Base-by-base conservation (phyloP, 1,139 yeast species). In the Suhomyces chickasaworum region DNA sequence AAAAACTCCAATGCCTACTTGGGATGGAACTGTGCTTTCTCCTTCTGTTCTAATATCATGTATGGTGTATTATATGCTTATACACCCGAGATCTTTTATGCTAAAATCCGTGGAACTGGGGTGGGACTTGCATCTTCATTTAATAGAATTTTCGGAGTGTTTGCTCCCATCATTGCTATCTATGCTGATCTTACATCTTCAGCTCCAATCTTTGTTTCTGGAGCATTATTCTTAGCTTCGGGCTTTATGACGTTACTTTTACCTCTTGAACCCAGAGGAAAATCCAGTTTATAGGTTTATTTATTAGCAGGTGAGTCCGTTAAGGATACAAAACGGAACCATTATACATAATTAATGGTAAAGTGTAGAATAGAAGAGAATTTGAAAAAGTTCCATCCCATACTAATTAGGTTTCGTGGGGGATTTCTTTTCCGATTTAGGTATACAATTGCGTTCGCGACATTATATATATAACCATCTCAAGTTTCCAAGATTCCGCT, bases 31-130 rank as follows among this genome's bases (percentile, higher is more conserved):
- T 73, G 77, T 51, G 67, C 65, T 20, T 73, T 73, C 55, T 68
- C 70, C 45, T 70, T 73, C 48, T 61, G 62, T 37, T 71, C 77
- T 23, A 72, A 67, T 50, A 69, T 72, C 39, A 70, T 73, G 73
- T 73, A 71, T 54, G 77, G 77, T 0, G 77, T 72, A 5, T 58
- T 73, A 33, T 73, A 73, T 50, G 77, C 77, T 10, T 73, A 73
- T 53, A 73, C 78, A 0, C 78, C 78, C 0, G 78, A 73, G 50
- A 66, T 72, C 35, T 73, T 72, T 54, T 71, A 70, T 12, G 60
- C 76, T 1, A 68, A 61, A 45, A 64, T 71, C 22, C 59, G 78
- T 52, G 77, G 77, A 4, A 73, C 77, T 4, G 77, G 71, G 1
- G 68, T 72, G 18, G 78, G 78, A 0, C 60, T 73, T 37, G 75